Evolutionary conservation across 176 grass and related monocot genomes (phyloP), one percentile per base, ranked within the genome.

Genomic region (Thinopyrum elongatum): DNA sequence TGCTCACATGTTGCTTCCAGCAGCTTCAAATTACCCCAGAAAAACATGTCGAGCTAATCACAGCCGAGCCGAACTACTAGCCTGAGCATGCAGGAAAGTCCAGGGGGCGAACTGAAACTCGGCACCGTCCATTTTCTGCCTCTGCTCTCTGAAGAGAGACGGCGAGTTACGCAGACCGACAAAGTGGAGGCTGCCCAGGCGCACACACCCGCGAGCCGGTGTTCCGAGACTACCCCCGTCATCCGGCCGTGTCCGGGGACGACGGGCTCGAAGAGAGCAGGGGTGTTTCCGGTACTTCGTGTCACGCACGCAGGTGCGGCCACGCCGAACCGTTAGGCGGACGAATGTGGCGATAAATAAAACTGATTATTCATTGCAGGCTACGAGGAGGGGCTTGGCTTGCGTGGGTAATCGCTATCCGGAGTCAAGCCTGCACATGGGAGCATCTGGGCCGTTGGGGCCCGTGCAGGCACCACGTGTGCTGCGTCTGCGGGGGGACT

Each of bases 401-500:
- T 53, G 42, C 42, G 42, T 44, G 42, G 42, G 11, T 13, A 21
- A 42, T 27, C 47, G 46, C 39, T 8, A 4, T 3, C 23, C 33
- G 3, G 41, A 25, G 79, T 73, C 79, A 90, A 71, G 59, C 22
- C 74, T 36, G 74, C 88, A 86, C 84, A 79, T 90, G 84, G 88
- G 82, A 66, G 84, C 79, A 65, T 79, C 84, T 0, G 41, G 79
- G 62, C 59, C 44, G 6, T 73, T 4, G 70, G 13, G 6, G n/a
- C 12, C 12, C 70, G 70, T 9, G 3, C 70, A 3, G n/a, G 12
- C n/a, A 38, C 38, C 70, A 27, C 38, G 70, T 73, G 70, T 73
- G 42, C 12, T 8, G 2, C 53, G 19, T 58, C 19, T 58, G 53
- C 53, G 2, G 53, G 11, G 5, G 2, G 5, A 4, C 38, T 44